Conservation (phyloP, 306 rosid species). For the Benincasa hispida region DNA sequence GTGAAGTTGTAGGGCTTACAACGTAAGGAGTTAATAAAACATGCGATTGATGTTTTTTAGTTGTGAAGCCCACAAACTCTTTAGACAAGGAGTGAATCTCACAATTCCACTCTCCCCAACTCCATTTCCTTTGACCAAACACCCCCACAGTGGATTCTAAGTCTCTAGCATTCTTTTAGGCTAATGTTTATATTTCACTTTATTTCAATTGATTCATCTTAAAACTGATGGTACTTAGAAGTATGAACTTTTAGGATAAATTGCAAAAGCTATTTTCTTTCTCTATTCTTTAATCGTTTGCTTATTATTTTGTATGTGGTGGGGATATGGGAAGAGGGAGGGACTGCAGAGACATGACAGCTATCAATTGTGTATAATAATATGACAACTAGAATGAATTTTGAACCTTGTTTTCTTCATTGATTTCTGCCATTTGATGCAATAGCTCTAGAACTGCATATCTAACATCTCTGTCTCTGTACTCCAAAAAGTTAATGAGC, state of each 20-base stretch:
- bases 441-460: constrained; percentile 19
- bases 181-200: background rate
- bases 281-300: background rate
- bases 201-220: background rate
- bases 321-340: background rate
- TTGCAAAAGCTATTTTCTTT: background rate
- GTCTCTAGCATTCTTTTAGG: background rate
- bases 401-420: constrained; percentile 23
- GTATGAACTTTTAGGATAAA: background rate
- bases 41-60: too few species aligned
- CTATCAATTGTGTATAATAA: background rate
- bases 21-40: too few species aligned
- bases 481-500: constrained; percentile 19
- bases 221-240: background rate
- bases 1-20: too few species aligned
- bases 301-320: background rate
- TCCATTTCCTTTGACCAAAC: too few species aligned
- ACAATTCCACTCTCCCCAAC: too few species aligned
- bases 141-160: background rate
- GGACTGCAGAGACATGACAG: background rate
- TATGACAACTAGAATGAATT: background rate
- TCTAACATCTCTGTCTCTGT: constrained; percentile 22
- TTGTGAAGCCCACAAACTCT: too few species aligned
- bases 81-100: too few species aligned
- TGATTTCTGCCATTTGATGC: constrained; percentile 19